Conservation (phyloP, 2,329 filamentous ascomycete genomes). For the Talaromyces sp. region DNA sequence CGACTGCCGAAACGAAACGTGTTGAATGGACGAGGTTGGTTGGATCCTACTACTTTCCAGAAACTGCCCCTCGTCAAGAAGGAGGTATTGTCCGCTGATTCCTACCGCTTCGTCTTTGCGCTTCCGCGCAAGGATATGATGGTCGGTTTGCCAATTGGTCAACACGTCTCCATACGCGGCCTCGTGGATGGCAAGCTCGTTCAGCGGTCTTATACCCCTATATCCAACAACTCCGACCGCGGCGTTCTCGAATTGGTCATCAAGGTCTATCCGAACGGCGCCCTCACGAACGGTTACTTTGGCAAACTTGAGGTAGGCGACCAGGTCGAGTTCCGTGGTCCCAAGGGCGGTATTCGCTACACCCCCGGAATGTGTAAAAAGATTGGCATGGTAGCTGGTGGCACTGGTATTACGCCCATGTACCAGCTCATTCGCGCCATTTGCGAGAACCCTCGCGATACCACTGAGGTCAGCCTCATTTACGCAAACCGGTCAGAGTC, state of each 20-base stretch:
- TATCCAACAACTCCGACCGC: slow-evolving; percentile 36
- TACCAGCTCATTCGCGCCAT: slow-evolving; percentile 64
- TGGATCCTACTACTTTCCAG: slow-evolving; percentile 10
- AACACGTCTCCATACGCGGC: slow-evolving; percentile 56
- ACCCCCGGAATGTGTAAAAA: slow-evolving; percentile 29
- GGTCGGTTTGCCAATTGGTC: slow-evolving; percentile 55
- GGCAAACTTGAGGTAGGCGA: slow-evolving; percentile 34
- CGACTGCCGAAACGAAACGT: neutral
- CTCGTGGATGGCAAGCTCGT: slow-evolving; percentile 49
- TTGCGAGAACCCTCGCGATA: slow-evolving; percentile 60
- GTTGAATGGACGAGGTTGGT: neutral
- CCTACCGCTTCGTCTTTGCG: slow-evolving; percentile 22
- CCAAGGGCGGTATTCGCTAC: slow-evolving; percentile 39
- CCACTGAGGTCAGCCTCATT: slow-evolving; percentile 57
- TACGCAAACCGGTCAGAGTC: slow-evolving; percentile 60
- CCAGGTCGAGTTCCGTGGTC: slow-evolving; percentile 37
- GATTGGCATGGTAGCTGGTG: slow-evolving; percentile 42
- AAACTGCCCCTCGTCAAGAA: neutral
- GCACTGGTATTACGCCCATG: slow-evolving; percentile 53
- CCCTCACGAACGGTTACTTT: slow-evolving; percentile 35
- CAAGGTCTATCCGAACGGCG: slow-evolving; percentile 38
- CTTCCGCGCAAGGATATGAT: slow-evolving; percentile 51
- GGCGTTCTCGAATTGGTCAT: slow-evolving; percentile 38
- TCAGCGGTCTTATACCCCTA: slow-evolving; percentile 55
- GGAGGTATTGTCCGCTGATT: slow-evolving; percentile 1